Conservation (phyloP, 208 protist genomes). For the Novymonas esmeraldas region DNA sequence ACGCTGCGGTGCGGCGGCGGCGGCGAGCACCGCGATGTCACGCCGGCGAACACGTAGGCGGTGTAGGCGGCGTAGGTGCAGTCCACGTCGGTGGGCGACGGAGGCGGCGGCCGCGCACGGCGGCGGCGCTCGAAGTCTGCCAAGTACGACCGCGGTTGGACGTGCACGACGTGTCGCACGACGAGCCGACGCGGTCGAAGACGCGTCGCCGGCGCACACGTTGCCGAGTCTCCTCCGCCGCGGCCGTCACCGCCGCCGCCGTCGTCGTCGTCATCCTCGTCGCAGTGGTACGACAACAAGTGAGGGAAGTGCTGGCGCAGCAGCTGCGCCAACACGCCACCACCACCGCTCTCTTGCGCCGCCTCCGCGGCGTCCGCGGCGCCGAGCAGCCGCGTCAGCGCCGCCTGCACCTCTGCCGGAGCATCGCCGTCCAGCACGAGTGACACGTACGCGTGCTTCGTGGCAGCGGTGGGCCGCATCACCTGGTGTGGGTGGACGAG, state of each 20-base stretch:
- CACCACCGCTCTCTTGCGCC: not conserved
- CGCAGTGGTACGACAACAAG: conserved; percentile 18
- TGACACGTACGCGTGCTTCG: conserved; percentile 59
- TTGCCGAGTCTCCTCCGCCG: too few relatives aligned
- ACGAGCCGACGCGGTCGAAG: conserved; percentile 33
- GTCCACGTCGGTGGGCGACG: not conserved
- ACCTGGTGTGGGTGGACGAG: conserved; percentile 66
- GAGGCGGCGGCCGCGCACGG: not conserved
- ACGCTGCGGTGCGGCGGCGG: not conserved
- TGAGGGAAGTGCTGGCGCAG: conserved; percentile 28
- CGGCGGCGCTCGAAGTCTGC: conserved; percentile 5
- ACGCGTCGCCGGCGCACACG: too few relatives aligned
- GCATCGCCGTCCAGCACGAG: conserved; percentile 75
- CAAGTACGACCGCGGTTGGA: conserved; percentile 54
- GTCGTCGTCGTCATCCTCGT: not conserved
- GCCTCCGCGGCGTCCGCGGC: too few relatives aligned
- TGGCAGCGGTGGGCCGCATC: conserved; percentile 52
- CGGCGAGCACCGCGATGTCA: not conserved
- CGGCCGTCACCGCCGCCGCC: too few relatives aligned
- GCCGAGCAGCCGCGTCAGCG: conserved; percentile 49
- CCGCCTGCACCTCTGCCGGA: conserved; percentile 41
- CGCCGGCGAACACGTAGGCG: conserved; percentile 5
- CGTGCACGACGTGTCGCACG: conserved; percentile 47
- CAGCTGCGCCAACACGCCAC: conserved; percentile 20
- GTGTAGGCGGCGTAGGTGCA: conserved; percentile 7